phyloP scores from a whole-genome alignment of 441 rosid genomes.

The Omphalea diandra region DNA sequence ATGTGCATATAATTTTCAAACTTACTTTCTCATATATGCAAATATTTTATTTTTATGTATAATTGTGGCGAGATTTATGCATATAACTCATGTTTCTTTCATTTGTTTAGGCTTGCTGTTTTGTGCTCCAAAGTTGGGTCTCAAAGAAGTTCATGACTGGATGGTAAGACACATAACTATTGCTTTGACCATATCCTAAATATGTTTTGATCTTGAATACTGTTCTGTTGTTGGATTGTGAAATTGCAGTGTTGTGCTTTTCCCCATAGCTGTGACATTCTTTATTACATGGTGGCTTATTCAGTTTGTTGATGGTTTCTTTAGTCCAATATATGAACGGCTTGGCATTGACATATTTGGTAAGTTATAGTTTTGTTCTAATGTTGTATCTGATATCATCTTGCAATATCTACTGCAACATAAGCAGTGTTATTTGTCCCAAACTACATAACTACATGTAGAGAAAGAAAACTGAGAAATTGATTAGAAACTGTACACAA shows the following conservation, averaged over 20 bases:
- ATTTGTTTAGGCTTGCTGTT: conserved; percentile 76
- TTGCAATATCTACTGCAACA: not conserved
- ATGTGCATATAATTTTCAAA: not conserved
- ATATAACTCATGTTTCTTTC: conserved; percentile 16
- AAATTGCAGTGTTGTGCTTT: conserved; percentile 81
- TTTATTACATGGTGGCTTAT: conserved; percentile 97
- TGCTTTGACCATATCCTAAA: conserved; percentile 5
- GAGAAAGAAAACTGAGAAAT: not conserved
- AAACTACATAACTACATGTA: not conserved
- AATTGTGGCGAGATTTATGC: conserved; percentile 10
- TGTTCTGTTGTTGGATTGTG: conserved; percentile 20
- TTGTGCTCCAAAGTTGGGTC: conserved; percentile 87
- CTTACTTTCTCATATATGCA: not conserved
- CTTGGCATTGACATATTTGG: conserved; percentile 91
- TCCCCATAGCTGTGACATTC: conserved; percentile 93
- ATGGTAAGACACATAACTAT: conserved; percentile 49
- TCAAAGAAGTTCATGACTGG: conserved; percentile 99
- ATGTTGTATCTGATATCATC: not conserved
- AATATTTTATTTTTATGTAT: not conserved
- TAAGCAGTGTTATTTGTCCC: not conserved
- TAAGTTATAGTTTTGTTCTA: conserved; percentile 29
- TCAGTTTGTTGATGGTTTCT: conserved; percentile 94
- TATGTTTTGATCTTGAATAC: conserved; percentile 23
- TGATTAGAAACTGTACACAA: not conserved
- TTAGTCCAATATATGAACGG: conserved; percentile 83